Conservation (phyloP, 2,329 filamentous ascomycete genomes). For the Colletotrichum chrysophilum region DNA sequence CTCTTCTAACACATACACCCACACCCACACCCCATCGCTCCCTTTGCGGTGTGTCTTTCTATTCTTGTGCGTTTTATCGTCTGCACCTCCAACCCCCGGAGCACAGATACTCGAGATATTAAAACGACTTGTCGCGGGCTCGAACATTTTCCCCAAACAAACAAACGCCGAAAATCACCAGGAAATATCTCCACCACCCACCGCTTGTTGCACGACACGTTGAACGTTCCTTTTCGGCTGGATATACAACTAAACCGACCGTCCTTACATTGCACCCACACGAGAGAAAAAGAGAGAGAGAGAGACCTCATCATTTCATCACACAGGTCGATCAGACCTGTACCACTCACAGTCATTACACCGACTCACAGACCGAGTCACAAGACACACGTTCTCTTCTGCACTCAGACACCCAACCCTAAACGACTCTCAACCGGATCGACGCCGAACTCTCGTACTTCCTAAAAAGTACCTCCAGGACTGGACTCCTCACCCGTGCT, state of each 20-base stretch:
- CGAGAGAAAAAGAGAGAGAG: neutral
- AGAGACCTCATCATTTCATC: neutral
- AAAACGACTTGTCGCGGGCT: conserved; percentile 9
- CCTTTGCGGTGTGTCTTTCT: conserved; percentile 16
- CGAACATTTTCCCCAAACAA: conserved; percentile 4
- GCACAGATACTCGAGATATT: neutral
- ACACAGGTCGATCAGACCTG: neutral
- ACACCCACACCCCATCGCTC: neutral
- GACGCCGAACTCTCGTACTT: neutral
- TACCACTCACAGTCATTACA: conserved; percentile 18
- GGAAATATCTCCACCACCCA: neutral
- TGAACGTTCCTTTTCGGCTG: conserved; percentile 18
- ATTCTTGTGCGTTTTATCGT: neutral
- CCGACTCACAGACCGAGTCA: conserved; percentile 2
- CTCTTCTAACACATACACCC: neutral
- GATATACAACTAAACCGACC: conserved; percentile 1
- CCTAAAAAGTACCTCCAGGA: neutral
- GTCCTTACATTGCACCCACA: neutral
- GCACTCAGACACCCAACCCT: neutral
- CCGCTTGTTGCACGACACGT: conserved; percentile 6
- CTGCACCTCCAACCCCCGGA: neutral
- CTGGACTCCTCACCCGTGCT: conserved; percentile 22
- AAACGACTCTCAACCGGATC: neutral
- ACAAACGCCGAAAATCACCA: neutral
- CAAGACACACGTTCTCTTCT: neutral